These are phyloP conservation scores for Fusarium praegraminearum DNA, from an alignment of 2,329 filamentous ascomycete genomes.

Conservation along the genomic window DNA sequence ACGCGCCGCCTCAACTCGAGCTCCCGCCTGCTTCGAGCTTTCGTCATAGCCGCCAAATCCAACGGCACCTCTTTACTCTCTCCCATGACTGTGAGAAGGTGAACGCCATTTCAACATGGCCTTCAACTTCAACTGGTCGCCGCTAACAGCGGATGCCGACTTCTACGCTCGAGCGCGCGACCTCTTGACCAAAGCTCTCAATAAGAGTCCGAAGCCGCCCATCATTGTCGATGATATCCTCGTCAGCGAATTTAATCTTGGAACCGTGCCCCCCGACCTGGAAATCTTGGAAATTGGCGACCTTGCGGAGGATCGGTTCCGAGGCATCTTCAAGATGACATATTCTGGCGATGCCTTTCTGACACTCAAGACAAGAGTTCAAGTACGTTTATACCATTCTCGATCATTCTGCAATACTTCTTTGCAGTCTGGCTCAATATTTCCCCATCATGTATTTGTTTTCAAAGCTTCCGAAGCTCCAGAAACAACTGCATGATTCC, in stretches of 20 bases:
- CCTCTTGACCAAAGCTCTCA: constrained; percentile 92
- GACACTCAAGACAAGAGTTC: constrained; percentile 94
- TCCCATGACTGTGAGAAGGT: constrained; percentile 53
- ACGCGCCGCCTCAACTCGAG: constrained; percentile 32
- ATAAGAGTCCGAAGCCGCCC: constrained; percentile 97
- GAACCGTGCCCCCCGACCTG: constrained; percentile 91
- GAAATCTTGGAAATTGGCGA: constrained; percentile 99
- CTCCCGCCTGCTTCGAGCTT: constrained; percentile 26
- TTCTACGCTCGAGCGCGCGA: constrained; percentile 93
- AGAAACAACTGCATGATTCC: constrained; percentile 1
- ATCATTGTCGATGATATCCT: constrained; percentile 99
- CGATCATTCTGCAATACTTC: constrained; percentile 3
- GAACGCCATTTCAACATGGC: constrained; percentile 78
- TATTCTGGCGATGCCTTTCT: constrained; percentile 96
- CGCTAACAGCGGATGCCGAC: constrained; percentile 91
- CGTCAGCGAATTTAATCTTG: constrained; percentile 96
- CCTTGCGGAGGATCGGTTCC: constrained; percentile 94
- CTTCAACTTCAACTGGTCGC: constrained; percentile 99
- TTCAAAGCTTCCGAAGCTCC: constrained; percentile 9
- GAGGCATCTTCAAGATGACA: constrained; percentile 99
- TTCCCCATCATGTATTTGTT: constrained; percentile 1
- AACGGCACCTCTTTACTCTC: constrained; percentile 42
- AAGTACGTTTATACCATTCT: constrained; percentile 67
- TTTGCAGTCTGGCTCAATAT: constrained; percentile 7
- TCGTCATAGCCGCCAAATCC: constrained; percentile 38